Conservation (phyloP, 768 basidiomycete species). For the Auricularia heimuer region DNA sequence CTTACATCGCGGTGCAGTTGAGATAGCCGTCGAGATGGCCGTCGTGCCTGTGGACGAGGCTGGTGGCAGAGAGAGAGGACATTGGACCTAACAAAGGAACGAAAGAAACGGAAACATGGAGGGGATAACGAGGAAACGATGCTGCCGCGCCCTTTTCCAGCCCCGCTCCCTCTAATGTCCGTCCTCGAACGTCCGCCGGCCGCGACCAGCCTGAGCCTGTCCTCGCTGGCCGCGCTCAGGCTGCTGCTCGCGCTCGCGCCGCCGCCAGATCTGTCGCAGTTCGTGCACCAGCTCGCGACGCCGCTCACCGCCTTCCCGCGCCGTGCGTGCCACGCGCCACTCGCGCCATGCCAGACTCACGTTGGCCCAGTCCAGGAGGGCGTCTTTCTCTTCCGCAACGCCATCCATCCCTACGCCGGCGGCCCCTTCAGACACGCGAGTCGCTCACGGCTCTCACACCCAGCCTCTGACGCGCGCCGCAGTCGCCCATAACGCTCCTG, state of each 20-base stretch:
- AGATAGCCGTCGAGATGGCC: constrained; percentile 5
- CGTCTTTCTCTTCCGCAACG: constrained; percentile 65
- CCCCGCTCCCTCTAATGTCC: background rate
- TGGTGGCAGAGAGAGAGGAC: background rate
- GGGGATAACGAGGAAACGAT: background rate
- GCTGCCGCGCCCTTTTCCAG: background rate
- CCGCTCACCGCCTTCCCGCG: constrained; percentile 72
- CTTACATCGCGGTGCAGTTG: constrained; percentile 7
- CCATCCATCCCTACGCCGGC: constrained; percentile 81
- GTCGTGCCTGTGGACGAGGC: constrained; percentile 3
- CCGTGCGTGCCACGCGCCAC: constrained; percentile 36
- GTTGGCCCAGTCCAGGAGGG: constrained; percentile 71
- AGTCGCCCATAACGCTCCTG: constrained; percentile 78
- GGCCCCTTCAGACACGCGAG: constrained; percentile 80
- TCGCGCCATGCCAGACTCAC: constrained; percentile 8
- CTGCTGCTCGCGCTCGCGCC: constrained; percentile 43
- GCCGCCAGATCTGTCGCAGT: constrained; percentile 41
- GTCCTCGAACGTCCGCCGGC: background rate
- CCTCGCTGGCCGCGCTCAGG: constrained; percentile 16
- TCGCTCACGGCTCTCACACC: background rate
- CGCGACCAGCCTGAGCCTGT: background rate
- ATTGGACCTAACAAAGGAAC: background rate
- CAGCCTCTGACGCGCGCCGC: constrained; percentile 3
- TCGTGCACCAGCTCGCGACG: constrained; percentile 71
- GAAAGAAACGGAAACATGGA: background rate